These are phyloP conservation scores for Aspergillus japonicus DNA, from an alignment of 2,329 filamentous ascomycete species.

Conservation along the genomic window DNA sequence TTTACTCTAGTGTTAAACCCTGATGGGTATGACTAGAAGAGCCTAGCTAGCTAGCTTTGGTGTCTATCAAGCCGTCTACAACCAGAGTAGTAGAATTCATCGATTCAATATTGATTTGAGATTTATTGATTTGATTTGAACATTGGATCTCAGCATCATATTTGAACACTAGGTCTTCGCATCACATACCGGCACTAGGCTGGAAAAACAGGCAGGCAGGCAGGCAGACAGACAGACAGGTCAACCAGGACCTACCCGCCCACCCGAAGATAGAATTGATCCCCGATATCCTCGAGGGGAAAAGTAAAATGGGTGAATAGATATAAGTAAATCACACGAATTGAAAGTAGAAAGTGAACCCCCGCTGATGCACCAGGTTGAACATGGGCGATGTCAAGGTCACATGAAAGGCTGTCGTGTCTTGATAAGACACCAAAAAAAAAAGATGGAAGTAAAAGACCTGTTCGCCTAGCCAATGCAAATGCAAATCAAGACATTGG, in stretches of 20 bases:
- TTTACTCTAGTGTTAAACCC: too few species aligned
- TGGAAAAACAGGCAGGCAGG: too few species aligned
- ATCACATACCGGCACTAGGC: too few species aligned
- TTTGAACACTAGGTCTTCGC: too few species aligned
- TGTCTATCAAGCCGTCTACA: too few species aligned
- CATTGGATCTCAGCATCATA: too few species aligned
- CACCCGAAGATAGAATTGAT: background rate
- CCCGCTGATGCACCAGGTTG: background rate
- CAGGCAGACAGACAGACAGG: too few species aligned
- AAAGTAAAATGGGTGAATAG: conserved; percentile 1
- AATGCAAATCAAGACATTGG: background rate
- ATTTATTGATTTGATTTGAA: too few species aligned
- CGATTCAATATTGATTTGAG: too few species aligned
- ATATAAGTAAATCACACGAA: conserved; percentile 2
- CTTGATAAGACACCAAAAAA: background rate
- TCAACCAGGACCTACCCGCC: background rate
- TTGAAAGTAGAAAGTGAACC: background rate
- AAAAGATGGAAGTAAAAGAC: conserved; percentile 2
- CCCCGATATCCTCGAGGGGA: background rate
- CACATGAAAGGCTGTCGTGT: background rate
- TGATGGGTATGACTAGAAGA: too few species aligned
- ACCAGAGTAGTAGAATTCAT: too few species aligned
- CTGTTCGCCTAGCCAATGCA: conserved; percentile 10
- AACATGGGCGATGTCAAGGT: background rate
- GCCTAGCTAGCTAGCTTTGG: too few species aligned